Percentiles rank a stretch among this genome's conserved stretches.
Conservation (phyloP, 2,329 filamentous ascomycete species). For the Fusarium setosum region DNA sequence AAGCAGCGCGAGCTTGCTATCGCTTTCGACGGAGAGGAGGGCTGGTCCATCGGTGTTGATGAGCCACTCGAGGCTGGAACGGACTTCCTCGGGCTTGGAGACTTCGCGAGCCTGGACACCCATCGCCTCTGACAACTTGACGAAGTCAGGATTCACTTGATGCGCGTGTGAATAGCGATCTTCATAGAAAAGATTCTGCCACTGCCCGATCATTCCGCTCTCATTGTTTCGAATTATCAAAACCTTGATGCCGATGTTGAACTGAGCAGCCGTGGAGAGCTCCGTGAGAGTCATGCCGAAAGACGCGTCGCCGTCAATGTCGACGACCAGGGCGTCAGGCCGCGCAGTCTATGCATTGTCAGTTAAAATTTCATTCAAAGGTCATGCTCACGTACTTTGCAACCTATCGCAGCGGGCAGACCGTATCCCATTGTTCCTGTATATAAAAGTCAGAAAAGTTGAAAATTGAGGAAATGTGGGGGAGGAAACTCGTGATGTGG, state of each 20-base stretch:
- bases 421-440: conserved; percentile 82
- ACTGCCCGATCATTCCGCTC: conserved; percentile 98
- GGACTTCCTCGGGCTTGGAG: conserved; percentile 79
- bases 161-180: conserved; percentile 93
- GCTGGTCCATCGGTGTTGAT: conserved; percentile 91
- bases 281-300: conserved; percentile 99
- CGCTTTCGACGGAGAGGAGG: conserved; percentile 52
- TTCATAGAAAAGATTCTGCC: conserved; percentile 98
- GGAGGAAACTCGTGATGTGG: no score
- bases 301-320: conserved; percentile 96
- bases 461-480: no score
- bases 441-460: no score
- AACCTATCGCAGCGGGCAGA: conserved; percentile 92
- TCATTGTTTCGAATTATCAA: conserved; percentile 91
- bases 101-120: conserved; percentile 80
- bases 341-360: conserved; percentile 45
- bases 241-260: conserved; percentile 96
- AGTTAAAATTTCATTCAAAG: no score
- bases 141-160: conserved; percentile 94
- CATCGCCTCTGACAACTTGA: conserved; percentile 94
- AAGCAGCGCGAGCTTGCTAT: conserved; percentile 62
- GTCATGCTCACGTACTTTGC: conserved; percentile 71
- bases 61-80: conserved; percentile 85
- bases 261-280: conserved; percentile 91
- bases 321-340: conserved; percentile 85